Evolutionary conservation across 2,329 filamentous ascomycete species (phyloP).

Genomic region (Coniella lustricola): DNA sequence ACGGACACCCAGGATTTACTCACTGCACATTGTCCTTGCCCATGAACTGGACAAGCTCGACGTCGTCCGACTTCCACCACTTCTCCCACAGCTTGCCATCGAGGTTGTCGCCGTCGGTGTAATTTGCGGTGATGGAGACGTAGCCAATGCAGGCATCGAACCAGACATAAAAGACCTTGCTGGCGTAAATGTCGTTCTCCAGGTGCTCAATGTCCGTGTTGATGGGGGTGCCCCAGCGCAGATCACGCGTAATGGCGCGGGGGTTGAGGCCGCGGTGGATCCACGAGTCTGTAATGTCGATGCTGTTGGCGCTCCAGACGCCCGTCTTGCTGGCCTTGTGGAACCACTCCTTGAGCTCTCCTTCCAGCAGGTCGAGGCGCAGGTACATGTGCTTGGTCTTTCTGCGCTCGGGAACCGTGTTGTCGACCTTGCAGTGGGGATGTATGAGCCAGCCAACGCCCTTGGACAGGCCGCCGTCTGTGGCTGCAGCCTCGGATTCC

Average conservation of each 20-base stretch:
- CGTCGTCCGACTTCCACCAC: conserved; percentile 89
- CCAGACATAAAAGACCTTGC: conserved; percentile 76
- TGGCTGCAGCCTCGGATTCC: conserved; percentile 28
- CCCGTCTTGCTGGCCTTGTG: conserved; percentile 66
- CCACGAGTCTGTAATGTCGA: conserved; percentile 74
- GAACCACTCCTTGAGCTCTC: conserved; percentile 71
- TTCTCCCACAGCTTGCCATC: conserved; percentile 69
- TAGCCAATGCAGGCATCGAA: conserved; percentile 80
- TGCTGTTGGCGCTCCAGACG: conserved; percentile 67
- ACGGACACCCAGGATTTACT: too few relatives aligned
- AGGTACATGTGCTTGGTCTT: conserved; percentile 89
- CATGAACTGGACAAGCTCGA: conserved; percentile 90
- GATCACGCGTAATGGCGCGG: conserved; percentile 83
- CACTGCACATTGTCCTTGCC: conserved; percentile 72
- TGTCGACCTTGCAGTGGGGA: conserved; percentile 86
- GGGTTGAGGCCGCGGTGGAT: conserved; percentile 76
- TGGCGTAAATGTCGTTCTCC: conserved; percentile 46
- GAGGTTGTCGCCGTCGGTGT: conserved; percentile 52
- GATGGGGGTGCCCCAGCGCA: conserved; percentile 75
- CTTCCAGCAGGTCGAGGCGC: conserved; percentile 75
- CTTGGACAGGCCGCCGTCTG: conserved; percentile 30
- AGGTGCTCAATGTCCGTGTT: conserved; percentile 41
- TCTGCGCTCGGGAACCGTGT: conserved; percentile 67
- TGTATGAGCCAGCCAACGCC: conserved; percentile 46
- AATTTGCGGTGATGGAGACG: conserved; percentile 87